A percentile compares a stretch with the other conserved stretches of the same genome.
These are phyloP conservation scores for Osmanthus fragrans DNA, from an alignment of 257 asterid species.

Conservation along the genomic window DNA sequence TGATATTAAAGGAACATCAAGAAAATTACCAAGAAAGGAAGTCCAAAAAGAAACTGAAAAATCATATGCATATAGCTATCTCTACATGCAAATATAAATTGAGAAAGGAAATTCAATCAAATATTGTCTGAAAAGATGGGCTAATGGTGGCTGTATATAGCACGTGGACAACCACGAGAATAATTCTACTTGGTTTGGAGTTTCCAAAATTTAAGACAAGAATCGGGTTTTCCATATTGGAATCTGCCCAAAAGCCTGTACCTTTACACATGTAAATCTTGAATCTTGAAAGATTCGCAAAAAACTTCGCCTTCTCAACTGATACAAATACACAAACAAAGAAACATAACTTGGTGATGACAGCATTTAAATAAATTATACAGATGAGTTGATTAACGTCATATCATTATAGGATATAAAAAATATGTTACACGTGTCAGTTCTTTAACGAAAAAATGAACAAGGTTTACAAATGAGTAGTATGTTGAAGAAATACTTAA, in stretches of 20 bases:
- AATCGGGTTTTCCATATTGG: constrained; percentile 2
- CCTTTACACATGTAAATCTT: background rate
- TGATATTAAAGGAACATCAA: background rate
- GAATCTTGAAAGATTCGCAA: background rate
- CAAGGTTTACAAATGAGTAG: no score
- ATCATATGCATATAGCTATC: background rate
- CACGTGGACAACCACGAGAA: constrained; percentile 1
- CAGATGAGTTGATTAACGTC: background rate
- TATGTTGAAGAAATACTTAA: no score
- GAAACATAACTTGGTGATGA: background rate
- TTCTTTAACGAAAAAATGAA: no score
- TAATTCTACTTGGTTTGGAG: background rate
- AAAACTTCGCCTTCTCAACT: background rate
- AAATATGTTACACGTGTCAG: no score
- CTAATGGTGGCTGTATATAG: background rate
- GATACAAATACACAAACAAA: background rate
- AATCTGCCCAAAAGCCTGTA: constrained; percentile 3
- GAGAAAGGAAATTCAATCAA: background rate
- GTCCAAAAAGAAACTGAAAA: background rate
- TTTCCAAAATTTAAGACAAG: constrained; percentile 12
- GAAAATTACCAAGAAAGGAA: background rate
- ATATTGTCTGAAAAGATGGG: constrained; percentile 1
- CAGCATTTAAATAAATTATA: background rate
- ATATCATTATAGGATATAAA: no score
- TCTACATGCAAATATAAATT: background rate